Conservation (phyloP, 1,284 basidiomycete species). For the Ustilago crameri region DNA sequence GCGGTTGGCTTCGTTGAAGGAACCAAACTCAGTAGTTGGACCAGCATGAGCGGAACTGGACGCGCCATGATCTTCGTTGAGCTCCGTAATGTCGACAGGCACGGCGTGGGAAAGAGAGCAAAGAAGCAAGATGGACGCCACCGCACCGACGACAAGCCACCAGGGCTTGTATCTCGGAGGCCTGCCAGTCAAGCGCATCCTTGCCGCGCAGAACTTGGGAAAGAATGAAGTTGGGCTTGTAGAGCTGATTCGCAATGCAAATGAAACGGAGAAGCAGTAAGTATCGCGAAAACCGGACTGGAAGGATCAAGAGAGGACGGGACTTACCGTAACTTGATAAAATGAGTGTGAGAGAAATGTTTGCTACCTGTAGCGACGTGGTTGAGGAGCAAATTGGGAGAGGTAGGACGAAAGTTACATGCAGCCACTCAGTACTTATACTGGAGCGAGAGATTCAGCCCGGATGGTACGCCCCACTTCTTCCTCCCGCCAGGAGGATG, state of each 20-base stretch:
- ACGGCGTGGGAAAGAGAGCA: constrained; percentile 13
- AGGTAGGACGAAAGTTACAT: too few species aligned
- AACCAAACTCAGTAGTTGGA: too few species aligned
- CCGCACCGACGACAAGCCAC: constrained; percentile 24
- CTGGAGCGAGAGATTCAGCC: too few species aligned
- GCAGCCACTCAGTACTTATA: too few species aligned
- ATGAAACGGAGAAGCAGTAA: too few species aligned
- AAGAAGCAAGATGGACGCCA: constrained; percentile 10
- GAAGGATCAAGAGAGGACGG: too few species aligned
- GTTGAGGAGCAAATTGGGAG: not conserved
- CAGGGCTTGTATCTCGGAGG: constrained; percentile 17
- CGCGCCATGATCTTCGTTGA: not conserved
- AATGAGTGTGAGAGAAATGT: not conserved
- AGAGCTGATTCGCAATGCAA: too few species aligned
- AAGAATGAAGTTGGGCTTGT: too few species aligned
- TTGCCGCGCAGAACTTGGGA: not conserved
- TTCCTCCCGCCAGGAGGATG: too few species aligned
- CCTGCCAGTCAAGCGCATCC: constrained; percentile 20
- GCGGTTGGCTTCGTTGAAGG: too few species aligned
- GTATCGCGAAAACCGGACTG: too few species aligned
- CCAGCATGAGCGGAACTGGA: not conserved
- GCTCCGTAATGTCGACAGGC: not conserved
- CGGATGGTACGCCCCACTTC: too few species aligned
- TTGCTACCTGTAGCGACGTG: not conserved
- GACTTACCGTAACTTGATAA: not conserved